Evolutionary conservation across 805 yeast species (phyloP).

Genomic region (Saccharomyces paradoxus): DNA sequence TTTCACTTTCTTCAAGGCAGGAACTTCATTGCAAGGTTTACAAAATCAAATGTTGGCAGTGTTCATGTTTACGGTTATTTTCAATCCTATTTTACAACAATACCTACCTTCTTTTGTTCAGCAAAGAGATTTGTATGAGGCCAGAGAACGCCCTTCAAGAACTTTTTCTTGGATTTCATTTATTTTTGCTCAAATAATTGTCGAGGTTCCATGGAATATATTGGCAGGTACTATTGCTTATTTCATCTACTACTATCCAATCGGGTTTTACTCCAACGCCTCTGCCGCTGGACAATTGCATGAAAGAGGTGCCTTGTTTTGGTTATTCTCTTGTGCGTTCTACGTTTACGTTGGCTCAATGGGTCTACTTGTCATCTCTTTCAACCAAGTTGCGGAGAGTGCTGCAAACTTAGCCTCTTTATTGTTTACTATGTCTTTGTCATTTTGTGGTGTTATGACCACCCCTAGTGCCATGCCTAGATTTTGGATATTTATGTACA

Average conservation of each 20-base stretch:
- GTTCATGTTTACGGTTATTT: slow-evolving; percentile 55
- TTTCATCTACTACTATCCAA: slow-evolving; percentile 64
- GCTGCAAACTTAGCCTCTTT: slow-evolving; percentile 56
- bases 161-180: slow-evolving; percentile 63
- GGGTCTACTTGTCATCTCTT: slow-evolving; percentile 54
- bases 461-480: slow-evolving; percentile 53
- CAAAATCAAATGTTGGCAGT: slow-evolving; percentile 78
- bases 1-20: slow-evolving; percentile 65
- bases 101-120: slow-evolving; percentile 51
- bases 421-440: slow-evolving; percentile 54
- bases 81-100: slow-evolving; percentile 54
- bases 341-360: slow-evolving; percentile 49
- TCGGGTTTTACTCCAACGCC: slow-evolving; percentile 62
- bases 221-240: slow-evolving; percentile 53
- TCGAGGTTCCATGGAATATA: slow-evolving; percentile 60
- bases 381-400: slow-evolving; percentile 48
- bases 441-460: slow-evolving; percentile 73
- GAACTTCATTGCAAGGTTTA: slow-evolving; percentile 53
- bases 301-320: slow-evolving; percentile 50
- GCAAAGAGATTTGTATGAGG: slow-evolving; percentile 63
- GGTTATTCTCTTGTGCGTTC: slow-evolving; percentile 40
- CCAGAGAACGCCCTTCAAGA: slow-evolving; percentile 65
- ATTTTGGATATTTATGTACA: slow-evolving; percentile 78
- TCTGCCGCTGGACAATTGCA: slow-evolving; percentile 38
- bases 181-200: slow-evolving; percentile 51